Evolutionary conservation across 176 grass and related monocot species (phyloP).

Genomic region (Ampelocalamus luodianensis): DNA sequence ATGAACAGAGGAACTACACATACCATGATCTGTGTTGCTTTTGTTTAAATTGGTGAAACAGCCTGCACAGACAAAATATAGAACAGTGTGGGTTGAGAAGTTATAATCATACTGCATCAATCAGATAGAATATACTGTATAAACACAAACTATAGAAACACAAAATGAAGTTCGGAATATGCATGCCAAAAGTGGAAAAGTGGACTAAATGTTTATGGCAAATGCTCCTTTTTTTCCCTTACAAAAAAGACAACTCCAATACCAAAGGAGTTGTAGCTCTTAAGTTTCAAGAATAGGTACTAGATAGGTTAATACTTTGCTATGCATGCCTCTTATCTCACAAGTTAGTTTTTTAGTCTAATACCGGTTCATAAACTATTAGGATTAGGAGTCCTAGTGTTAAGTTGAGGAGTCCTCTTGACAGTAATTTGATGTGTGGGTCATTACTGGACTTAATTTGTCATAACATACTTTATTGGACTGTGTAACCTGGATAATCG

Average conservation of each 20-base stretch:
- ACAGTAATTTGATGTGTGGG: not conserved
- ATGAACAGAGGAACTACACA: not conserved
- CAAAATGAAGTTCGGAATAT: conserved; percentile 4
- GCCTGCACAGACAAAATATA: conserved; percentile 54
- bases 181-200: not conserved
- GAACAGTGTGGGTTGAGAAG: conserved; percentile 38
- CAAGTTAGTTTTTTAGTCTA: not conserved
- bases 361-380: not conserved
- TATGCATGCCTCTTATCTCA: not conserved
- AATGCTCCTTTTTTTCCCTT: not conserved
- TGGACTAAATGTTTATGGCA: not conserved
- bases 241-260: not conserved
- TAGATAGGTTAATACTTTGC: not conserved
- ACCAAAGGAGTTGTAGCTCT: not conserved
- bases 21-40: conserved; percentile 77
- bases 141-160: conserved; percentile 4
- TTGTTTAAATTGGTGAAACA: conserved; percentile 83
- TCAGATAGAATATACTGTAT: not conserved
- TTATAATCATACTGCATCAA: conserved; percentile 5
- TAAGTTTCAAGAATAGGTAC: not conserved
- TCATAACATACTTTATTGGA: not conserved
- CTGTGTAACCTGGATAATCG: not conserved
- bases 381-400: not conserved
- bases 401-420: not conserved
- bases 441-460: not conserved